Base-by-base conservation (phyloP, 2,329 filamentous ascomycete genomes). In the Fusarium setosum region DNA sequence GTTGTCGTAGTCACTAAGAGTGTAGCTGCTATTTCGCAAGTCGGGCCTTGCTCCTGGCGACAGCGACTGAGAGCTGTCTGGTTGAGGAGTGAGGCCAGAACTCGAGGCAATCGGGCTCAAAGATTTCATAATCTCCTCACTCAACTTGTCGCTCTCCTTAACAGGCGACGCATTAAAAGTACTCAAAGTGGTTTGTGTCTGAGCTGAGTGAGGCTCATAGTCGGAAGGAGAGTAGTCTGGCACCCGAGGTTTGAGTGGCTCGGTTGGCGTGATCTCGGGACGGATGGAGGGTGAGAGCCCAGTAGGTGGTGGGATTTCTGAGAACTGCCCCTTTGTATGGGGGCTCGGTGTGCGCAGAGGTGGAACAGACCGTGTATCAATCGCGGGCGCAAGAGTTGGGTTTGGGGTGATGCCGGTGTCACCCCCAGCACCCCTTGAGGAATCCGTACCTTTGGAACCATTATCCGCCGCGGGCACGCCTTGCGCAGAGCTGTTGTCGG, bases 111-210 rank as follows among this genome's bases (percentile, higher is more conserved):
- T 73, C 1, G 89, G 84, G 54, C 84, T 89, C 3, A 94, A 80
- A 38, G 88, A 91, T 58, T 86, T 88, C 52, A 93, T 88, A 54
- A 94, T 94, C 69, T 94, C 92, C 59, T 92, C 90, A 24, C 88
- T 84, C 44, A 94, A 75, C 56, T 86, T 83, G 66, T 94, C 92
- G 70, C 86, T 93, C 70, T 93, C 91, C 66, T 90, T 87, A 59
- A 89, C 81, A 26, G 87, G 83, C 1, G 84, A 83, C 8, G 83
- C 82, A 10, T 82, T 82, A 10, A 78, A 72, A 1, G 83, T 85
- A 70, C 84, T 86, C 45, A 82, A 74, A 1, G 82, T 84, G 7
- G 78, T 73, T 23, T 79, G 76, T 4, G 82, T 78, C 52, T 80
- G 76, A 21, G 84, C 68, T 7, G 74, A 71, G 18, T 73, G 72